Percentiles rank a stretch among this genome's conserved stretches.
Conservation (phyloP, 495 filamentous ascomycete species). For the Penicillium samsonianum region DNA sequence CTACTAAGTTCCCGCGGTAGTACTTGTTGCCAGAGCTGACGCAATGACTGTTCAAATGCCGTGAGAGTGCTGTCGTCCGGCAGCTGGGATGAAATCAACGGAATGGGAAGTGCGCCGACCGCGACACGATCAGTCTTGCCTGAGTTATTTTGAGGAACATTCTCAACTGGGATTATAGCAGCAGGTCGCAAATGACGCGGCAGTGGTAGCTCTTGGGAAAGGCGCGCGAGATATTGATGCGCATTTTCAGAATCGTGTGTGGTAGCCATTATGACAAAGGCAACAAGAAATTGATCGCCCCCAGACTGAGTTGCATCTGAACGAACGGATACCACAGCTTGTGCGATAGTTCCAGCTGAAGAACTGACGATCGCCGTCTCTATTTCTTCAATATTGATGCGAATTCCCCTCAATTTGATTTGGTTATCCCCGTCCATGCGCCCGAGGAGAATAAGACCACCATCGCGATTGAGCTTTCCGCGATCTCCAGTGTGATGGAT, state of each 20-base stretch:
- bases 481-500: slow-evolving; percentile 31
- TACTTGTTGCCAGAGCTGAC: slow-evolving; percentile 29
- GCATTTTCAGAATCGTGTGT: background rate
- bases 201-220: slow-evolving; percentile 29
- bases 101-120: slow-evolving; percentile 25
- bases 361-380: slow-evolving; percentile 35
- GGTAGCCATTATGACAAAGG: slow-evolving; percentile 19
- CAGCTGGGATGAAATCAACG: background rate
- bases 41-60: slow-evolving; percentile 18
- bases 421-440: slow-evolving; percentile 49
- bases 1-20: slow-evolving; percentile 19
- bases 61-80: background rate
- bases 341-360: slow-evolving; percentile 29
- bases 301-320: background rate
- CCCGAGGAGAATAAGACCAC: slow-evolving; percentile 36
- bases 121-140: slow-evolving; percentile 46
- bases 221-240: slow-evolving; percentile 1
- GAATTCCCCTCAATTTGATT: slow-evolving; percentile 54
- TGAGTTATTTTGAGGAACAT: slow-evolving; percentile 41
- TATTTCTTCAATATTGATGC: slow-evolving; percentile 54
- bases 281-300: slow-evolving; percentile 16
- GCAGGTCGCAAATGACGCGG: slow-evolving; percentile 52
- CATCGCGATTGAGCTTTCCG: slow-evolving; percentile 28
- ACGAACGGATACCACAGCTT: slow-evolving; percentile 23
- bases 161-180: slow-evolving; percentile 35